Evolutionary conservation across 768 basidiomycete genomes (phyloP).

Genomic region (Chlorophyllum brunneum): DNA sequence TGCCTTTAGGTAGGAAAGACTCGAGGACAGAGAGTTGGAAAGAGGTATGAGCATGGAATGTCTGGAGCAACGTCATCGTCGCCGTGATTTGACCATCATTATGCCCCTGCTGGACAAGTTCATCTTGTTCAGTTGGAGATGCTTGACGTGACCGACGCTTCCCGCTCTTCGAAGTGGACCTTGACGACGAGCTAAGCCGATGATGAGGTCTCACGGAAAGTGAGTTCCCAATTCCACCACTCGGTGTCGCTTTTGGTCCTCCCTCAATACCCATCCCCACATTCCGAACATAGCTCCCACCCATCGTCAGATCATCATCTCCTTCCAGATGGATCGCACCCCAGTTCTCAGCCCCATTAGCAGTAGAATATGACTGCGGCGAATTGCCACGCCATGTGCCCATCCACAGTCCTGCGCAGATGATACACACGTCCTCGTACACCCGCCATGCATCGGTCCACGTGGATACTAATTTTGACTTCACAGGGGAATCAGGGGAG

Average conservation of each 20-base stretch:
- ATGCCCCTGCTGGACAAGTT: slow-evolving; percentile 14
- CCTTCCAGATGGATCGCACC: slow-evolving; percentile 59
- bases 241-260: slow-evolving; percentile 33
- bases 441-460: slow-evolving; percentile 76
- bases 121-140: slow-evolving; percentile 25
- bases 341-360: slow-evolving; percentile 48
- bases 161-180: slow-evolving; percentile 37
- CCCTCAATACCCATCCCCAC: slow-evolving; percentile 75
- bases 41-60: slow-evolving; percentile 62
- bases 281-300: slow-evolving; percentile 42
- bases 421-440: slow-evolving; percentile 81
- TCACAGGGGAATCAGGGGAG: slow-evolving; percentile 23
- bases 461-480: slow-evolving; percentile 35
- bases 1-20: slow-evolving; percentile 25
- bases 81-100: slow-evolving; percentile 32
- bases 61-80: slow-evolving; percentile 59
- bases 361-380: slow-evolving; percentile 43
- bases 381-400: slow-evolving; percentile 60
- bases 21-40: slow-evolving; percentile 52
- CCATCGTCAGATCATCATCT: slow-evolving; percentile 54
- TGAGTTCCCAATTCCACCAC: slow-evolving; percentile 17
- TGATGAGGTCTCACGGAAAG: not conserved
- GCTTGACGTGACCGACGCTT: slow-evolving; percentile 35
- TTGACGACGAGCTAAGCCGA: slow-evolving; percentile 22
- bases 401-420: slow-evolving; percentile 82